Evolutionary conservation across 139 green algal genomes (phyloP).

Genomic region (Trebouxia sp.): DNA sequence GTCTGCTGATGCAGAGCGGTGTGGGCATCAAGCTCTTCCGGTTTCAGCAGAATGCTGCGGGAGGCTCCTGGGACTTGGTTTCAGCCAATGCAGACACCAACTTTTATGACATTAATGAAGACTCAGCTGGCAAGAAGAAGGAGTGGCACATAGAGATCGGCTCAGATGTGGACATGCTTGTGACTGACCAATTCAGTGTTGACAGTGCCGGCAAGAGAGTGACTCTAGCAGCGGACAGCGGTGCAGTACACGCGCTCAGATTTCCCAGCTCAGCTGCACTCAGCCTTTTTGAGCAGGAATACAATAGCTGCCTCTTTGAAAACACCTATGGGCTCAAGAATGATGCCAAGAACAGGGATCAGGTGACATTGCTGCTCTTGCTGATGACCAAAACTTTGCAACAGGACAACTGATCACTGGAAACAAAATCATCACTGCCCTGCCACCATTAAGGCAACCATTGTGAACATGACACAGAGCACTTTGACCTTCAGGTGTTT

Average conservation of each 20-base stretch:
- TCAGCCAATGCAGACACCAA: conserved; percentile 37
- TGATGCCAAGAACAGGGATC: conserved; percentile 50
- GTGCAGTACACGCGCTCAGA: conserved; percentile 63
- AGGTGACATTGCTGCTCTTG: conserved; percentile 36
- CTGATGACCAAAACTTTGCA: too few species aligned
- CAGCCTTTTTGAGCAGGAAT: conserved; percentile 50
- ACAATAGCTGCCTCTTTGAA: conserved; percentile 79
- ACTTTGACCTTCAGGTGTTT: conserved; percentile 44
- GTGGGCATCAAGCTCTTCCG: conserved; percentile 54
- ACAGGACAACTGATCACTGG: too few species aligned
- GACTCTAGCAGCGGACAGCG: conserved; percentile 55
- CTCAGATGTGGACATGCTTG: conserved; percentile 12
- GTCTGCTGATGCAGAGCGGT: conserved; percentile 25
- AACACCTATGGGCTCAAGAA: conserved; percentile 78
- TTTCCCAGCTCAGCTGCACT: conserved; percentile 51
- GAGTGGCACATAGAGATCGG: conserved; percentile 58
- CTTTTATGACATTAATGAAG: conserved; percentile 78
- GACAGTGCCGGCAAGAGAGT: conserved; percentile 28
- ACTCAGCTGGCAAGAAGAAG: conserved; percentile 39
- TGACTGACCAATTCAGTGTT: conserved; percentile 49
- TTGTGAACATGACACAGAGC: too few species aligned
- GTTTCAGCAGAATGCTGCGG: conserved; percentile 48
- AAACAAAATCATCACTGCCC: too few species aligned
- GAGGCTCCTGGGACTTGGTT: conserved; percentile 61
- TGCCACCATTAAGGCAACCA: too few species aligned